Evolutionary conservation across 164 flowering plant genomes (phyloP), one percentile per base, ranked within the genome.

Genomic region (Tinospora cordifolia): DNA sequence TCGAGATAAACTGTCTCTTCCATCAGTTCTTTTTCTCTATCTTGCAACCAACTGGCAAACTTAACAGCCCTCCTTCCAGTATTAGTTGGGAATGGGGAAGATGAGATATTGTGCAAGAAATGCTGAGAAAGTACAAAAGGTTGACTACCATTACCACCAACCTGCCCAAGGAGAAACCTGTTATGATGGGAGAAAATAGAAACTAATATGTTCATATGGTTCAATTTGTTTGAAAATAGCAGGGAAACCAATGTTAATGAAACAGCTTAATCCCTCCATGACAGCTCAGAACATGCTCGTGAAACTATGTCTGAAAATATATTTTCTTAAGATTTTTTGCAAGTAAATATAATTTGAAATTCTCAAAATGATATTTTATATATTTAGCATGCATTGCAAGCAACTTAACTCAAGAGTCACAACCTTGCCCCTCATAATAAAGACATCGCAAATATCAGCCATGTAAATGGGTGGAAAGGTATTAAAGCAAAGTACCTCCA

Each of bases 81-180:
- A 79, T 87, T 81, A 26, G 69, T 19, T 68, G 98, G 97, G 72
- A 90, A 90, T 22, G 88, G 85, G 54, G 96, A 89, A 72, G 83
- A 81, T 15, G 87, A 85, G 66, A 90, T 65, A 78, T 74, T 78
- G 5, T 86, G 87, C 86, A 88, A 71, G 80, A 92, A 95, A 30
- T 73, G 81, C 57, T 83, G 92, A 66, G 99, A 92, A 65, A 95
- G 90, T 57, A 75, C 83, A 79, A 83, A 89, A 40, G 91, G 90
- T 69, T 83, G 85, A 76, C 77, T 80, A 27, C 83, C 84, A 71
- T 60, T 77, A n/a, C 87, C 92, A 58, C 78, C 77, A 67, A 81
- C 79, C 88, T 85, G 84, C 58, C 63, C 60, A 72, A 38, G 30
- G 30, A 66, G 70, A 25, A 34, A 44, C 17, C 57, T 19, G 14